Evolutionary conservation across 345 rosid species (phyloP).

Genomic region (Mercurialis annua): DNA sequence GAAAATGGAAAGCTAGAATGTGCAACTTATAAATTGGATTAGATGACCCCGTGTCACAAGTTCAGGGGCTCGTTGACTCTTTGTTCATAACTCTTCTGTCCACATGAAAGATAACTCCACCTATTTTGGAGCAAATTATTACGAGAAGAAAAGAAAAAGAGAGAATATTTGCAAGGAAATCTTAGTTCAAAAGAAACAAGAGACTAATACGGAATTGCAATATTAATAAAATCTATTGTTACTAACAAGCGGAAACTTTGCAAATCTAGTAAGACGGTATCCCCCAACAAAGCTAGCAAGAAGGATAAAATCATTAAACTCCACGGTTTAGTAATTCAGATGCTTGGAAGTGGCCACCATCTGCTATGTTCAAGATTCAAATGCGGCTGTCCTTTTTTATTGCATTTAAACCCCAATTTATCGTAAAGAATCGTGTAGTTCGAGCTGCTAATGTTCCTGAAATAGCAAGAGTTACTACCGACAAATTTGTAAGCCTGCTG

Average conservation of each 20-base stretch:
- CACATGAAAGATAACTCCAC: neutral
- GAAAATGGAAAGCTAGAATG: neutral
- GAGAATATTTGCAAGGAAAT: neutral
- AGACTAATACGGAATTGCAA: neutral
- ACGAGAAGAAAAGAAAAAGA: neutral
- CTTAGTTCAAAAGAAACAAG: neutral
- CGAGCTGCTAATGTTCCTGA: constrained; percentile 70
- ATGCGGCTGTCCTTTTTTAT: constrained; percentile 15
- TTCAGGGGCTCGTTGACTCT: neutral
- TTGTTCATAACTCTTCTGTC: neutral
- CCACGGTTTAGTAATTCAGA: constrained; percentile 12
- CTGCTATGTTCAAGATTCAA: constrained; percentile 5
- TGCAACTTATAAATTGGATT: no score
- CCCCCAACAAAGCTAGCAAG: neutral
- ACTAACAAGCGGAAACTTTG: constrained; percentile 6
- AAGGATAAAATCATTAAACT: neutral
- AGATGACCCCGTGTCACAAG: no score
- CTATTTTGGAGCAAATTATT: neutral
- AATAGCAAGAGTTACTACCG: constrained; percentile 55
- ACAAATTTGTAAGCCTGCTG: constrained; percentile 50
- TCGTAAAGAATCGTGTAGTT: constrained; percentile 61
- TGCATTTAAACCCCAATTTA: constrained; percentile 31
- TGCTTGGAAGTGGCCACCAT: constrained; percentile 17
- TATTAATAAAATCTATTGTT: constrained; percentile 15
- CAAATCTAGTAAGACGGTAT: constrained; percentile 6